phyloP scores from a whole-genome alignment of 1,284 basidiomycete species.

The Fomitiporia mediterranea region DNA sequence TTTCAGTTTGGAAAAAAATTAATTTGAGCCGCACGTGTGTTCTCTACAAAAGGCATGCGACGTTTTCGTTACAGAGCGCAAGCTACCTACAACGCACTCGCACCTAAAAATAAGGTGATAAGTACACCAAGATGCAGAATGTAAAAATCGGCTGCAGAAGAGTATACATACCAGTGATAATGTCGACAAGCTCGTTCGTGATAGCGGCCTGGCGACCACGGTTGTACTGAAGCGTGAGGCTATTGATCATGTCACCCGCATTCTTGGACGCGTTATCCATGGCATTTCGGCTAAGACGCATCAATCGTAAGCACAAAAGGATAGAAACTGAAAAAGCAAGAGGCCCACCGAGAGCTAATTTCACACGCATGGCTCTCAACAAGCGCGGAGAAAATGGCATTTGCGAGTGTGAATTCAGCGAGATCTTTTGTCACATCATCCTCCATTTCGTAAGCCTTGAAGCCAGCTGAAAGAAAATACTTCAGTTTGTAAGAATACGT shows the following conservation, averaged over 20 bases:
- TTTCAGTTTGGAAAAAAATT: neutral
- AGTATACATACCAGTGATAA: constrained; percentile 73
- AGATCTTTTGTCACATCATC: constrained; percentile 94
- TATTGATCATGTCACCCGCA: constrained; percentile 86
- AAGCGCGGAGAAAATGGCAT: constrained; percentile 93
- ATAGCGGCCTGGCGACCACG: constrained; percentile 99
- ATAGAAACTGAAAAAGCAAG: too few species aligned
- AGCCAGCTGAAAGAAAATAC: constrained; percentile 55
- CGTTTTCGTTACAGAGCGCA: neutral
- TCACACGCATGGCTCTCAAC: constrained; percentile 97
- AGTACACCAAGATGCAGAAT: neutral
- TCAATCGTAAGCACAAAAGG: too few species aligned
- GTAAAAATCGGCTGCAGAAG: neutral
- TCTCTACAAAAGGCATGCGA: too few species aligned
- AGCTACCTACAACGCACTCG: constrained; percentile 15
- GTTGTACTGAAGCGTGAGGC: constrained; percentile 93
- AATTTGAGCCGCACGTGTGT: neutral
- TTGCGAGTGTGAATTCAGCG: constrained; percentile 93
- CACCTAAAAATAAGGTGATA: constrained; percentile 1
- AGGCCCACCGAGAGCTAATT: constrained; percentile 72
- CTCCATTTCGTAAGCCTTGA: constrained; percentile 93
- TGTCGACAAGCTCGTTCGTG: constrained; percentile 93
- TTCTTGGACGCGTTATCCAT: constrained; percentile 99
- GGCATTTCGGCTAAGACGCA: constrained; percentile 84
- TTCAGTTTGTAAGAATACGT: neutral